Evolutionary conservation across 495 filamentous ascomycete genomes (phyloP).

Genomic region (Neurospora tetraspora): DNA sequence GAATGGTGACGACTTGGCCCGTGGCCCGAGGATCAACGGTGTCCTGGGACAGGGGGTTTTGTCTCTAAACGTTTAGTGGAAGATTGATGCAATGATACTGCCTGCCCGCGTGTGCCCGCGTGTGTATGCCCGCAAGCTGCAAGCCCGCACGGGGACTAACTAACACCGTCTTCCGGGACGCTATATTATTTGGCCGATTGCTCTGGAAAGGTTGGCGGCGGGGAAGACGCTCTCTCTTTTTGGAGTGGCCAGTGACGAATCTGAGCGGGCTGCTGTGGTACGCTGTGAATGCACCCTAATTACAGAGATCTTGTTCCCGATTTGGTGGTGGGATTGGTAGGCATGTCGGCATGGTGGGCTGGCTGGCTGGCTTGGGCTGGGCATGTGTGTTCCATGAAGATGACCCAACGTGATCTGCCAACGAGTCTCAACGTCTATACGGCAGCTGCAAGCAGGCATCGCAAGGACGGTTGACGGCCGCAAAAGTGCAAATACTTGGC

Average conservation of each 20-base stretch:
- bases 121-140: background rate
- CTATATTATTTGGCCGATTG: background rate
- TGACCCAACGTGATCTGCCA: constrained; percentile 4
- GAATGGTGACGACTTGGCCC: constrained; percentile 17
- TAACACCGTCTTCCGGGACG: constrained; percentile 3
- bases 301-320: constrained; percentile 9
- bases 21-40: constrained; percentile 19
- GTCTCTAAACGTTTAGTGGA: background rate
- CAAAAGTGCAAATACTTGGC: background rate
- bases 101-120: background rate
- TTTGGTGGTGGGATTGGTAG: background rate
- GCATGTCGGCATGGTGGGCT: background rate
- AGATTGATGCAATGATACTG: constrained; percentile 6
- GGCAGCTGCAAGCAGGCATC: background rate
- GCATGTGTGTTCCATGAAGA: background rate
- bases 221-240: constrained; percentile 3
- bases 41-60: constrained; percentile 12
- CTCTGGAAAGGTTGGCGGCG: background rate
- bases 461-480: background rate
- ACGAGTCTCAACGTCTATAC: background rate
- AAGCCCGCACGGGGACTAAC: constrained; percentile 11
- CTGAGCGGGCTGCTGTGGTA: constrained; percentile 14
- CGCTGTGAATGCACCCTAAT: constrained; percentile 8
- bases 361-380: background rate
- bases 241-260: constrained; percentile 16